phyloP scores from a whole-genome alignment of 345 rosid species.

The Lagerstroemia speciosa region DNA sequence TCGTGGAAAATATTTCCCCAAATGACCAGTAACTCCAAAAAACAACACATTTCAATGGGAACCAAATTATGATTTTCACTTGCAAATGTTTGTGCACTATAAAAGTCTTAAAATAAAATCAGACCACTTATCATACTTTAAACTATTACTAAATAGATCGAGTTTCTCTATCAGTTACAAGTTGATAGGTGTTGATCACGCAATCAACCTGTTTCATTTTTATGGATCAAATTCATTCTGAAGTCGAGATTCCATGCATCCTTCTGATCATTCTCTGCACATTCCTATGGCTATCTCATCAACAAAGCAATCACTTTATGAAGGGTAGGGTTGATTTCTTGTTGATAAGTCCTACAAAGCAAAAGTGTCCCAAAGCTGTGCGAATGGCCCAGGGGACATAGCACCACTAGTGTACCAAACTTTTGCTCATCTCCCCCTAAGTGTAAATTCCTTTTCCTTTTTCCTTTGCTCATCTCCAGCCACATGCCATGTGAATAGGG shows the following conservation, averaged over 20 bases:
- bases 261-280: slow-evolving; percentile 2
- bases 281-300: not conserved
- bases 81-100: too few relatives aligned
- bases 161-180: too few relatives aligned
- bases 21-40: not conserved
- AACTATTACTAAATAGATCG: too few relatives aligned
- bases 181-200: too few relatives aligned
- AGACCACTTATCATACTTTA: too few relatives aligned
- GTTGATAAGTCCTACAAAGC: not conserved
- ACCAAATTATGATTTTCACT: not conserved
- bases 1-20: not conserved
- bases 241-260: not conserved
- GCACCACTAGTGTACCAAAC: not conserved
- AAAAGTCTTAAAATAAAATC: too few relatives aligned
- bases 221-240: not conserved
- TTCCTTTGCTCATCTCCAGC: not conserved
- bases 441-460: not conserved
- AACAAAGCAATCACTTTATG: not conserved
- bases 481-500: slow-evolving; percentile 2
- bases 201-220: too few relatives aligned
- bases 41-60: not conserved
- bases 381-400: not conserved
- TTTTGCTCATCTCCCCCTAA: not conserved
- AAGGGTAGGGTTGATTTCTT: not conserved
- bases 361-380: not conserved